These are phyloP conservation scores for Malbranchea zuffiana DNA, from an alignment of 2,329 filamentous ascomycete genomes.

Conservation along the genomic window DNA sequence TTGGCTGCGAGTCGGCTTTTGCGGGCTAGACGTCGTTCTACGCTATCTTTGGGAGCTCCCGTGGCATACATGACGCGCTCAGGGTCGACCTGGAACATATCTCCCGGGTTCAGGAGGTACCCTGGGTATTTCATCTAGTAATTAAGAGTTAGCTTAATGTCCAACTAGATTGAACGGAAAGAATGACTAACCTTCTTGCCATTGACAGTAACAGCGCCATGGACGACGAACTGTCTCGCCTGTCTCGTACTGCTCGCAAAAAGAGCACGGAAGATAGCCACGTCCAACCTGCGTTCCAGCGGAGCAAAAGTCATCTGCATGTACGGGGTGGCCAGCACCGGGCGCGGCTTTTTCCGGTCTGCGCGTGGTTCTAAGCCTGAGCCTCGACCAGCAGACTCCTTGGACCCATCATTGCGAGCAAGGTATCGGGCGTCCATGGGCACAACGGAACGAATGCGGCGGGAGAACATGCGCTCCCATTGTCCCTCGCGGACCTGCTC, in stretches of 20 bases:
- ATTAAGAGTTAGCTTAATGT: background rate
- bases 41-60: slow-evolving; percentile 54
- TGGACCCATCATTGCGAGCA: slow-evolving; percentile 68
- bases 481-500: slow-evolving; percentile 87
- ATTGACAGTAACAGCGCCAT: slow-evolving; percentile 90
- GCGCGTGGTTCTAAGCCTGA: slow-evolving; percentile 47
- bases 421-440: slow-evolving; percentile 75
- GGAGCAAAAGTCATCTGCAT: slow-evolving; percentile 95
- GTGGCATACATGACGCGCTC: slow-evolving; percentile 83
- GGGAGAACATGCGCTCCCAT: slow-evolving; percentile 87
- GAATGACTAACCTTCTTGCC: slow-evolving; percentile 64
- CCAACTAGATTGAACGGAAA: background rate
- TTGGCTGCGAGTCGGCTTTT: slow-evolving; percentile 18
- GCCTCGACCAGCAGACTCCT: slow-evolving; percentile 72
- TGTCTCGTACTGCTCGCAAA: slow-evolving; percentile 91
- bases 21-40: slow-evolving; percentile 28
- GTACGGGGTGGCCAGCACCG: slow-evolving; percentile 57
- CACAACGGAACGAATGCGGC: slow-evolving; percentile 68
- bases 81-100: slow-evolving; percentile 93
- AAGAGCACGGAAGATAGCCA: slow-evolving; percentile 84
- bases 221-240: slow-evolving; percentile 85
- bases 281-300: slow-evolving; percentile 79
- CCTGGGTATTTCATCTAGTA: slow-evolving; percentile 77
- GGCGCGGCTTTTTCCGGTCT: slow-evolving; percentile 15
- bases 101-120: slow-evolving; percentile 90